phyloP scores from a whole-genome alignment of 1,139 yeast species.

The Kodamaea ohmeri region DNA sequence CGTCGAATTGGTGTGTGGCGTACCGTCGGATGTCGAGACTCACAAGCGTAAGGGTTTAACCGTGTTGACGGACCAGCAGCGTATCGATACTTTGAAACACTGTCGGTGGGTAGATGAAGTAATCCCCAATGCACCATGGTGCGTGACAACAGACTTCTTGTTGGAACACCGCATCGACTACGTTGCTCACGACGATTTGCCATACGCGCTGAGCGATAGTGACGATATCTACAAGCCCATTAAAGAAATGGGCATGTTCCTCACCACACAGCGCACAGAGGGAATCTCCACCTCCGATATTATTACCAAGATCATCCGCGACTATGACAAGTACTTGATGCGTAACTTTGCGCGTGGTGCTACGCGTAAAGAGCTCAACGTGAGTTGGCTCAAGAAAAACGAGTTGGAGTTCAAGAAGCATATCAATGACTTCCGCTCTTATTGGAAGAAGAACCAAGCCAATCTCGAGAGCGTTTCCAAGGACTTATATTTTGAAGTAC shows the following conservation, averaged over 20 bases:
- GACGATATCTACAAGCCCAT: constrained; percentile 94
- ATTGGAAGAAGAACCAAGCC: constrained; percentile 72
- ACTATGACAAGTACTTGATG: constrained; percentile 94
- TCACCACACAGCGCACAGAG: constrained; percentile 94
- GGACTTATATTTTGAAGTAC: constrained; percentile 78
- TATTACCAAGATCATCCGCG: constrained; percentile 89
- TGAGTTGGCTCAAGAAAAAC: constrained; percentile 94
- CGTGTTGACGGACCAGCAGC: constrained; percentile 80
- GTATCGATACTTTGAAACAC: constrained; percentile 84
- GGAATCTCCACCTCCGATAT: constrained; percentile 96
- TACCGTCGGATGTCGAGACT: constrained; percentile 87
- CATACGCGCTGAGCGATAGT: constrained; percentile 81
- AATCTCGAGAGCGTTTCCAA: constrained; percentile 72
- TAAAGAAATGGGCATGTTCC: constrained; percentile 84
- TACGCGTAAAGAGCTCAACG: constrained; percentile 91
- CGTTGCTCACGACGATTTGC: constrained; percentile 96
- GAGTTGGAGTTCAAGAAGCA: constrained; percentile 92
- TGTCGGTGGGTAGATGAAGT: constrained; percentile 98
- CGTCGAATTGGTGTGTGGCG: constrained; percentile 82
- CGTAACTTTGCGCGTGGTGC: constrained; percentile 98
- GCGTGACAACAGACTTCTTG: constrained; percentile 80
- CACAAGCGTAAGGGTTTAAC: constrained; percentile 92
- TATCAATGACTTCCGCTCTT: constrained; percentile 78
- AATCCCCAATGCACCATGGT: constrained; percentile 93
- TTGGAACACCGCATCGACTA: constrained; percentile 81